Base-by-base conservation (phyloP, 768 basidiomycete species). In the Mycena capillaripes region DNA sequence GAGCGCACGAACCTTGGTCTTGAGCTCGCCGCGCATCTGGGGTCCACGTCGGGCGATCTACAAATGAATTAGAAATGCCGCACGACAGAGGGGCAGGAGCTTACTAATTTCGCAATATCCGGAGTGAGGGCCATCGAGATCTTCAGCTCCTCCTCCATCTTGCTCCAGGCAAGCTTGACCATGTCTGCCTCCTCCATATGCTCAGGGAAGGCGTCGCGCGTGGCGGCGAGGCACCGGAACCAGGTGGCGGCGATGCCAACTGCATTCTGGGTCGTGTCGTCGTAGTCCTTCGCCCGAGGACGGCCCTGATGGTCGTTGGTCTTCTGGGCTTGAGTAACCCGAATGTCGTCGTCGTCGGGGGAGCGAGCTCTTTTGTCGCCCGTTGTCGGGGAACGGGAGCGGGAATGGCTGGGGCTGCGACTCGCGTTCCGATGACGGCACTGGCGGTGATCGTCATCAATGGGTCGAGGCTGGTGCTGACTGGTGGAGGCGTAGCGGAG, bases 131-230 rank as follows among this genome's bases (percentile, higher is more conserved):
- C 53, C 55, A 75, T 42, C 40, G 32, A 12, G 1, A 75, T 50
- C 50, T 30, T 53, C 23, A 69, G 59, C 21, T 76, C 69, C 32
- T 67, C 63, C 64, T 69, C 64, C 0, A 70, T 73, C 40, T 25
- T 57, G 12, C 42, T 42, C 77, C 78, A 79, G 3, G 76, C 71
- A 4, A n/a, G 16, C n/a, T 9, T 42, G n/a, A 76, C 50, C 23
- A 76, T 52, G 14, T 71, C 30, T 1, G 55, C 27, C 52, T 78
- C 76, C 8, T 60, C 46, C 8, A 25, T 23, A 40, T 70, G 53
- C 19, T 78, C 76, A 4, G 79, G 80, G 55, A 77, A 82, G 16
- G 73, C 75, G 11, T 74, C 69, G 3, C 59, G 34, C 3, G 77
- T 77, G 21, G 65, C 71, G 27, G 80, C 48, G 5, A 73, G 48